Evolutionary conservation across 73 alveolate genomes (phyloP).

Genomic region (Stentor coeruleus): DNA sequence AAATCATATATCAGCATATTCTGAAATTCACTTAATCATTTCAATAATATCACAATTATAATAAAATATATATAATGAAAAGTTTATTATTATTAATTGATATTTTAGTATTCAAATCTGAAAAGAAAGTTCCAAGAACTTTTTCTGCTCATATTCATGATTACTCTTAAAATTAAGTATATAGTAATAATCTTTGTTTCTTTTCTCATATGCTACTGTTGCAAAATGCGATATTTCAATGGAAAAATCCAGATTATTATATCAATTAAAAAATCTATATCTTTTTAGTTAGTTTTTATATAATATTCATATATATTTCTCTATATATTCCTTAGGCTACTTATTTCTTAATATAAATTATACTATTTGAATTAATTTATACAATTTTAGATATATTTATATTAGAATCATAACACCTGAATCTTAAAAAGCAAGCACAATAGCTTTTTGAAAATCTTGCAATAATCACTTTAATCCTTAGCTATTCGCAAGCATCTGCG

Average conservation of each 20-base stretch:
- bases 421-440: constrained; percentile 35
- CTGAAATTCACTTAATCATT: constrained; percentile 30
- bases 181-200: neutral
- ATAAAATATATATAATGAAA: constrained; percentile 31
- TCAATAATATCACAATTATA: constrained; percentile 33
- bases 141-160: neutral
- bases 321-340: no score
- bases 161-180: neutral
- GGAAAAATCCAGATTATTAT: no score
- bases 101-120: neutral
- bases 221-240: constrained; percentile 44
- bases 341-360: no score
- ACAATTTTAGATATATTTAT: constrained; percentile 31
- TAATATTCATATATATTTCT: no score
- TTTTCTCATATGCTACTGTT: constrained; percentile 30
- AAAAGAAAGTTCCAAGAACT: neutral
- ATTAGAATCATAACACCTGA: constrained; percentile 41
- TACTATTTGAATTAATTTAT: no score
- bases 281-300: no score
- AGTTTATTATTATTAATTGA: constrained; percentile 6
- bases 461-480: constrained; percentile 4
- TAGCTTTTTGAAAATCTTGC: constrained; percentile 30
- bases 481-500: neutral
- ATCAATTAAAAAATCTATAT: no score
- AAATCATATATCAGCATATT: constrained; percentile 31